Evolutionary conservation across 2,329 filamentous ascomycete species (phyloP).

Genomic region (Diplodia scrobiculata): DNA sequence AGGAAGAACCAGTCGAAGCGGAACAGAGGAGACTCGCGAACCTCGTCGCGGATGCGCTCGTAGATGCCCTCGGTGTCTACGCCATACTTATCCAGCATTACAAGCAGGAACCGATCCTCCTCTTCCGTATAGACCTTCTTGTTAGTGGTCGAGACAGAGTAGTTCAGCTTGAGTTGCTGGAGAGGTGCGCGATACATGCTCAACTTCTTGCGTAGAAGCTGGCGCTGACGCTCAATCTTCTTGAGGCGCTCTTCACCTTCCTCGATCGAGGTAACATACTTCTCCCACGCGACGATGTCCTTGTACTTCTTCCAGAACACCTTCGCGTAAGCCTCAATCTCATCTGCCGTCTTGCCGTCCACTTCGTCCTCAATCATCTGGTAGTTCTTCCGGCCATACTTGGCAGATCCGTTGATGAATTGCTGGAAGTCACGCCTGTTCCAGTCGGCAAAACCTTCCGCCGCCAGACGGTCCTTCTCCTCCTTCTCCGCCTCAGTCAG

Average conservation of each 20-base stretch:
- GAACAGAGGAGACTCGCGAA: conserved; percentile 90
- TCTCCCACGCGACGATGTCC: conserved; percentile 84
- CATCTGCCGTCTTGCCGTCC: conserved; percentile 81
- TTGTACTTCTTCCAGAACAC: conserved; percentile 96
- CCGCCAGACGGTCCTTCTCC: conserved; percentile 79
- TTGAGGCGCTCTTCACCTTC: conserved; percentile 87
- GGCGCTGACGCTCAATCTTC: conserved; percentile 87
- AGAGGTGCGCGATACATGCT: conserved; percentile 94
- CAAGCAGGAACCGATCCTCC: conserved; percentile 91
- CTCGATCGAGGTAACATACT: conserved; percentile 86
- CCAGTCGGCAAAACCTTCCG: conserved; percentile 89
- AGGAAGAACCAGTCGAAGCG: conserved; percentile 99
- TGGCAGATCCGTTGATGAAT: conserved; percentile 92
- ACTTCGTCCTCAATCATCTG: conserved; percentile 84
- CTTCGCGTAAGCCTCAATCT: conserved; percentile 89
- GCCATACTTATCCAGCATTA: conserved; percentile 88
- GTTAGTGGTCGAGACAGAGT: conserved; percentile 97
- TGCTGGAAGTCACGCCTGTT: conserved; percentile 98
- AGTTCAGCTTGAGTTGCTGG: conserved; percentile 98
- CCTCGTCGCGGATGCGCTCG: conserved; percentile 95
- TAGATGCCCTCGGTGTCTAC: conserved; percentile 89
- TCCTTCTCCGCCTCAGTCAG: conserved; percentile 86
- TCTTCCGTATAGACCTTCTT: conserved; percentile 99
- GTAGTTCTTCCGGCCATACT: conserved; percentile 85
- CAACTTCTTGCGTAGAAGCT: conserved; percentile 94